phyloP scores from a whole-genome alignment of 2,329 filamentous ascomycete species.

The Colletotrichum sp. region DNA sequence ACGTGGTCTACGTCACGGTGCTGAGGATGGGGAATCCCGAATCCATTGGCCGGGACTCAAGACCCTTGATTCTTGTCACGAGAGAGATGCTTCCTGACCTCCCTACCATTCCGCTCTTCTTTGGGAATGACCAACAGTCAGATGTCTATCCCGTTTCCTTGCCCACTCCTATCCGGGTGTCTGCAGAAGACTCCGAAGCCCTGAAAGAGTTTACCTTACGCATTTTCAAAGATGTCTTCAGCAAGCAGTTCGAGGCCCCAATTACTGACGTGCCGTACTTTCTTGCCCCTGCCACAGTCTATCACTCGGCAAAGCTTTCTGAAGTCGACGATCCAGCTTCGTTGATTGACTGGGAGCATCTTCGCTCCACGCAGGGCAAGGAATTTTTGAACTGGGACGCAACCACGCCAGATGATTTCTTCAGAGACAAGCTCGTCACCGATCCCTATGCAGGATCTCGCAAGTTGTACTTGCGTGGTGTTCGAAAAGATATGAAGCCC shows the following conservation, averaged over 20 bases:
- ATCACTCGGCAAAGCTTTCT: slow-evolving; percentile 28
- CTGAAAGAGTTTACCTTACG: slow-evolving; percentile 77
- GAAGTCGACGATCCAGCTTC: slow-evolving; percentile 16
- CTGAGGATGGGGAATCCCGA: slow-evolving; percentile 63
- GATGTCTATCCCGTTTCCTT: slow-evolving; percentile 57
- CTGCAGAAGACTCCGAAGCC: slow-evolving; percentile 48
- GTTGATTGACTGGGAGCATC: slow-evolving; percentile 66
- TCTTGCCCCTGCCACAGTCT: slow-evolving; percentile 63
- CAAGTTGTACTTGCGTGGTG: slow-evolving; percentile 60
- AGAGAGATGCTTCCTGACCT: slow-evolving; percentile 67
- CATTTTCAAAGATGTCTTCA: slow-evolving; percentile 85
- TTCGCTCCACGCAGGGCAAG: slow-evolving; percentile 44
- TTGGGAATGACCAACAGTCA: slow-evolving; percentile 68
- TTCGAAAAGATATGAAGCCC: slow-evolving; percentile 64
- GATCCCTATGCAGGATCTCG: slow-evolving; percentile 69
- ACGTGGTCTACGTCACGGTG: slow-evolving; percentile 67
- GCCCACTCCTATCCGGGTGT: slow-evolving; percentile 44
- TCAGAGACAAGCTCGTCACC: slow-evolving; percentile 56
- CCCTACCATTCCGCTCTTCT: slow-evolving; percentile 73
- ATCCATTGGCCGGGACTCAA: slow-evolving; percentile 63
- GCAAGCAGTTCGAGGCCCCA: slow-evolving; percentile 77
- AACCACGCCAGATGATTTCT: slow-evolving; percentile 52
- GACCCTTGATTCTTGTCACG: slow-evolving; percentile 74
- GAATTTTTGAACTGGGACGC: slow-evolving; percentile 44
- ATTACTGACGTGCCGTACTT: slow-evolving; percentile 79